phyloP scores from a whole-genome alignment of 2,329 filamentous ascomycete genomes.

The Graphilbum sp. region DNA sequence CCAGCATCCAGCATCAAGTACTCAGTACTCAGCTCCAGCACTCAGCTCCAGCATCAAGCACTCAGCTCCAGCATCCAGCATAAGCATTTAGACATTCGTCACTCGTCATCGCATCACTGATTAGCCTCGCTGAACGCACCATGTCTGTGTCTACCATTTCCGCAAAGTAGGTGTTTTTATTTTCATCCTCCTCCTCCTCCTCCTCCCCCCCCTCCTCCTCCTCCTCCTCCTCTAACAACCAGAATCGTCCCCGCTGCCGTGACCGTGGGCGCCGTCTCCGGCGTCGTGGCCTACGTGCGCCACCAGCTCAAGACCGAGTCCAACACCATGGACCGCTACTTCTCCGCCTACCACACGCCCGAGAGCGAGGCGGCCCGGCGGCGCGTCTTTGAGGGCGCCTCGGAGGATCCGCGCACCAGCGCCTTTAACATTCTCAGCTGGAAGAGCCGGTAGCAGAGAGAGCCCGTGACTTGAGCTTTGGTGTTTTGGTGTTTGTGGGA shows the following conservation, averaged over 20 bases:
- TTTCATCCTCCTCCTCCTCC: too few species aligned
- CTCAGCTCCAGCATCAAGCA: too few species aligned
- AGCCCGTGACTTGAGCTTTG: too few species aligned
- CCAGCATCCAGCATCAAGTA: too few species aligned
- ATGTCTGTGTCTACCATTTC: not conserved
- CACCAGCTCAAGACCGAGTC: conserved; percentile 18
- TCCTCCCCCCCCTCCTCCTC: not conserved
- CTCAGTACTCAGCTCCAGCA: too few species aligned
- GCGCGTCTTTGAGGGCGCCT: conserved; percentile 17
- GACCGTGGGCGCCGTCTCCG: conserved; percentile 8
- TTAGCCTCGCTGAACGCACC: not conserved
- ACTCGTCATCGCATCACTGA: too few species aligned
- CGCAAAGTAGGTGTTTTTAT: not conserved
- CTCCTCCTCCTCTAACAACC: not conserved
- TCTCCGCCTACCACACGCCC: conserved; percentile 19
- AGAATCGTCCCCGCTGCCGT: conserved; percentile 8
- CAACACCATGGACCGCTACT: conserved; percentile 20
- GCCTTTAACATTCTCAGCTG: conserved; percentile 19
- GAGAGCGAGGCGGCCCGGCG: conserved; percentile 19
- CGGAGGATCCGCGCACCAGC: conserved; percentile 18
- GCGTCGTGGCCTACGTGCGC: conserved; percentile 17
- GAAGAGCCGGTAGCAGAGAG: conserved; percentile 2
- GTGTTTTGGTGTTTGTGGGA: not conserved
- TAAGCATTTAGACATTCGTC: too few species aligned
- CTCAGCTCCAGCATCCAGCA: too few species aligned